A percentile compares a stretch with the other conserved stretches of the same genome.
Evolutionary conservation across 257 asterid species (phyloP).

Genomic region (Linaria vulgaris): DNA sequence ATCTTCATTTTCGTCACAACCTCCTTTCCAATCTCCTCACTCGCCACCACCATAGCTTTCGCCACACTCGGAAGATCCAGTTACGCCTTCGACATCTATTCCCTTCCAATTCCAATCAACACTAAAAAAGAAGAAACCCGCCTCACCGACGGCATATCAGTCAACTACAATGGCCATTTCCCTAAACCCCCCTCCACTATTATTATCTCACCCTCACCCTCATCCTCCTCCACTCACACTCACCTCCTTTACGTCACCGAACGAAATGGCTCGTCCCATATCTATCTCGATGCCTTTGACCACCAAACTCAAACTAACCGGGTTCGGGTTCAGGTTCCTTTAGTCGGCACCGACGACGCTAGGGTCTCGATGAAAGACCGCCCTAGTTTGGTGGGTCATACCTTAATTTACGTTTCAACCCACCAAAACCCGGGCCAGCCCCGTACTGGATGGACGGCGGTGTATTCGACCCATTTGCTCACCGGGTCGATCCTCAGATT

Average conservation of each 20-base stretch:
- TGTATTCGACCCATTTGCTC: slow-evolving; percentile 64
- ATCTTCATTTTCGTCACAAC: background rate
- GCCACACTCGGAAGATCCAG: slow-evolving; percentile 13
- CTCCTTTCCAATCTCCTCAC: background rate
- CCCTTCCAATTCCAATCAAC: slow-evolving; percentile 33
- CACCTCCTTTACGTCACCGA: slow-evolving; percentile 74
- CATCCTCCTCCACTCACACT: slow-evolving; percentile 18
- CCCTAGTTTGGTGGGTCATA: slow-evolving; percentile 64
- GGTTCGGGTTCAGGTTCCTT: slow-evolving; percentile 53
- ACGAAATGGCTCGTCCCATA: slow-evolving; percentile 58
- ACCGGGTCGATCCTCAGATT: slow-evolving; percentile 63
- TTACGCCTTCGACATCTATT: slow-evolving; percentile 23
- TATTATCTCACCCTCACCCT: slow-evolving; percentile 39
- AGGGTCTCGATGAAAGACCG: slow-evolving; percentile 72
- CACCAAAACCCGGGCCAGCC: slow-evolving; percentile 73
- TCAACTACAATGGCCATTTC: slow-evolving; percentile 77
- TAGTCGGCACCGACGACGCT: slow-evolving; percentile 44
- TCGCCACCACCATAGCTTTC: slow-evolving; percentile 5
- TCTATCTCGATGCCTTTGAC: slow-evolving; percentile 55
- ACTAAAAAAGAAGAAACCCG: slow-evolving; percentile 37
- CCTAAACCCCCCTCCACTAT: slow-evolving; percentile 28
- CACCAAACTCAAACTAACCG: no score
- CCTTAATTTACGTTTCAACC: slow-evolving; percentile 73
- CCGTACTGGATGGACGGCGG: slow-evolving; percentile 86
- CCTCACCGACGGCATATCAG: slow-evolving; percentile 73